Evolutionary conservation across 2,329 filamentous ascomycete genomes (phyloP), one percentile per base, ranked within the genome.

Genomic region (Pseudogymnoascus sp.): DNA sequence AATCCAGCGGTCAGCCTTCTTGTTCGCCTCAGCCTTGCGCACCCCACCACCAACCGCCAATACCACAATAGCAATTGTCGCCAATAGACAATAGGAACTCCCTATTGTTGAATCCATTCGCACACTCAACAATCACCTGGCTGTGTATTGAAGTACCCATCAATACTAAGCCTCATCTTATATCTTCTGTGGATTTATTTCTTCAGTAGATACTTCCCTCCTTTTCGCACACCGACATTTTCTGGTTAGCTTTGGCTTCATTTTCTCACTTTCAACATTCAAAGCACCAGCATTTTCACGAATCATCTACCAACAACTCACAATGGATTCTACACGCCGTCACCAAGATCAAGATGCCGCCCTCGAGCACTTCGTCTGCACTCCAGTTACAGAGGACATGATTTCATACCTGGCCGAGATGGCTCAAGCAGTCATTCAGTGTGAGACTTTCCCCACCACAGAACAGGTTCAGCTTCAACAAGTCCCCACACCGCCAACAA

Each of bases 351-450:
- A 60, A 19, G 84, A 87, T 74, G 82, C 82, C 61, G 90, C 90
- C 59, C 82, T 94, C 67, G 89, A 92, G 71, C 84, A 89, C 71
- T 93, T 94, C 74, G 84, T 94, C 78, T 90, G 88, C 76, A 83
- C 84, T 69, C 87, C 87, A 8, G 90, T 94, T 66, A 86, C 82
- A 72, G 82, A 82, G 69, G 82, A 88, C 62, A 94, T 94, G 90
- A 88, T 94, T 70, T 75, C 79, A 64, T 90, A 91, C 76, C 84
- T 94, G 64, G 88, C 90, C 66, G 77, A 81, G 64, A 90, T 90
- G 71, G 89, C 90, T 63, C 80, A 81, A 72, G 84, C 88, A 72
- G 90, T 94, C 72, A 94, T 94, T 73, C 83, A 88, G 71, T 93
- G 90, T 80, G 90, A 94, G 81, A 59, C 78, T 74, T 64, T 78